Evolutionary conservation across 2,329 filamentous ascomycete genomes (phyloP).

Genomic region (Fusarium sp.): DNA sequence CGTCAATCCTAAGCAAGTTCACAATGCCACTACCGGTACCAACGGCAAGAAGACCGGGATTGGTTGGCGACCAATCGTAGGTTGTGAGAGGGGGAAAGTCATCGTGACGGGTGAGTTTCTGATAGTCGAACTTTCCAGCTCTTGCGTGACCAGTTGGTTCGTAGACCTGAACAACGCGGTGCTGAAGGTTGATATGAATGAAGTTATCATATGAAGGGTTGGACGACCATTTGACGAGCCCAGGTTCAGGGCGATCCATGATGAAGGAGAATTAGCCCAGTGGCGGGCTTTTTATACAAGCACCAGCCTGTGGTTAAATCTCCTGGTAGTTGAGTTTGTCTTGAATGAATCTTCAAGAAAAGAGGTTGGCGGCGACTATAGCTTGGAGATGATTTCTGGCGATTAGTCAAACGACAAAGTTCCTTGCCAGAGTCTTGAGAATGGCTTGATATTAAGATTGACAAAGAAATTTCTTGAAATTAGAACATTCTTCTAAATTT

Average conservation of each 20-base stretch:
- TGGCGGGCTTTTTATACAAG: background rate
- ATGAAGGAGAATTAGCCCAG: conserved; percentile 26
- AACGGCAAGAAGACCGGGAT: conserved; percentile 75
- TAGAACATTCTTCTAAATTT: background rate
- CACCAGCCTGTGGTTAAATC: background rate
- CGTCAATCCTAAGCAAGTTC: conserved; percentile 77
- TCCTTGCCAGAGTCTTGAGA: background rate
- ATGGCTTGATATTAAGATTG: background rate
- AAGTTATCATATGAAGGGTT: conserved; percentile 68
- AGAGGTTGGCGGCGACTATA: background rate
- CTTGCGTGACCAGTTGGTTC: conserved; percentile 69
- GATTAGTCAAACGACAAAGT: background rate
- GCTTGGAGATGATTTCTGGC: background rate
- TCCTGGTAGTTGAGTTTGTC: background rate
- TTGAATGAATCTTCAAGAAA: background rate
- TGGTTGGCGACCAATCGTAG: conserved; percentile 72
- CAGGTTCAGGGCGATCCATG: conserved; percentile 70
- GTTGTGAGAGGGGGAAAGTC: conserved; percentile 72
- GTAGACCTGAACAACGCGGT: conserved; percentile 70
- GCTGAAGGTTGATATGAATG: conserved; percentile 72
- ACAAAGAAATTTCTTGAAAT: background rate
- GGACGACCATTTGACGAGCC: conserved; percentile 74
- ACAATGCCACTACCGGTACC: conserved; percentile 81
- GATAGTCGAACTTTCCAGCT: conserved; percentile 66
- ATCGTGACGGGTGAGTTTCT: conserved; percentile 67